Conservation (phyloP, 495 filamentous ascomycete species). For the Durotheca rogersii region DNA sequence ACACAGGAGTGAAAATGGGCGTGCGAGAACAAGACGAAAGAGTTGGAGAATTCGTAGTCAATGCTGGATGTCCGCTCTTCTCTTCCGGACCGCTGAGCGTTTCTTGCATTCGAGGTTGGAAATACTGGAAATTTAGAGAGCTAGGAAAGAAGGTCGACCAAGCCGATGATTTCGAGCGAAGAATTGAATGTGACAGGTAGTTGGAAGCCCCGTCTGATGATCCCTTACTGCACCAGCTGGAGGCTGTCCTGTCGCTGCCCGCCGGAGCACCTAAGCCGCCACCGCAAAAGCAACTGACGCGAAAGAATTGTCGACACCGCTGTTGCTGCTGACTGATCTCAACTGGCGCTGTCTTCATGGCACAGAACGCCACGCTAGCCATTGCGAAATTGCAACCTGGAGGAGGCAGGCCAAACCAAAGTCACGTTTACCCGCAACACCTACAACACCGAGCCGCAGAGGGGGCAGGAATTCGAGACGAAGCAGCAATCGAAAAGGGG, state of each 20-base stretch:
- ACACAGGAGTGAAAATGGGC: background rate
- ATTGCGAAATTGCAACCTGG: no score
- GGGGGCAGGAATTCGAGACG: background rate
- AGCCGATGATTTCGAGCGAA: no score
- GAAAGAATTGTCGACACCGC: constrained; percentile 2
- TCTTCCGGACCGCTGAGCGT: constrained; percentile 10
- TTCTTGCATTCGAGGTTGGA: constrained; percentile 15
- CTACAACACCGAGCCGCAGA: no score
- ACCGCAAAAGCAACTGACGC: constrained; percentile 7
- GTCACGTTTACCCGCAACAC: constrained; percentile 10
- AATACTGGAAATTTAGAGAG: no score
- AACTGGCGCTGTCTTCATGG: no score
- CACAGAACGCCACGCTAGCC: no score
- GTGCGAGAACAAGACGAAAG: background rate
- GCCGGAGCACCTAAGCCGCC: constrained; percentile 1
- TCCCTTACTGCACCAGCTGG: no score
- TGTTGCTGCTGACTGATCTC: constrained; percentile 26
- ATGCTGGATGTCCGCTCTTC: background rate
- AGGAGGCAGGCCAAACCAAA: no score
- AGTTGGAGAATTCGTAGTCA: background rate
- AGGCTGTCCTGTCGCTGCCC: constrained; percentile 1
- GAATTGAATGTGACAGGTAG: no score
- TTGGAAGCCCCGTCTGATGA: background rate
- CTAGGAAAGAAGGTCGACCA: no score
- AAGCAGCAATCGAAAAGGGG: constrained; percentile 2